Evolutionary conservation across 192 early-diverging fungal genomes (phyloP).

Genomic region (Entophlyctis helioformis): DNA sequence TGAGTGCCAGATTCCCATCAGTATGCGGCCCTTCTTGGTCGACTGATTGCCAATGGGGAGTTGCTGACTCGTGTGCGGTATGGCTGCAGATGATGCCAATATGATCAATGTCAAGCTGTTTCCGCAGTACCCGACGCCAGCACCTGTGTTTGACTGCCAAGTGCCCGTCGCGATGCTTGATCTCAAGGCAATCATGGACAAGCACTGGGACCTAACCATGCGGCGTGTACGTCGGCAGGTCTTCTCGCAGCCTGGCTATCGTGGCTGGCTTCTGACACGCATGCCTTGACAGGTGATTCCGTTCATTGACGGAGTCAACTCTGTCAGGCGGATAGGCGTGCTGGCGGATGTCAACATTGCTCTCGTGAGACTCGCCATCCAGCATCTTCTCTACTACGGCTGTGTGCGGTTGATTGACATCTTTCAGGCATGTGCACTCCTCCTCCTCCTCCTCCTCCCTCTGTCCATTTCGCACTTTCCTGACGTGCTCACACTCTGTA

Average conservation of each 20-base stretch:
- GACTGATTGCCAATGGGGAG: not conserved
- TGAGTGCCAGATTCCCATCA: constrained; percentile 78
- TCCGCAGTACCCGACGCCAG: constrained; percentile 62
- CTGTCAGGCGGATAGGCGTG: constrained; percentile 71
- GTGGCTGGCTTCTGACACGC: not conserved
- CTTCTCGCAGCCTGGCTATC: not conserved
- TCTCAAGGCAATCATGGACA: constrained; percentile 46
- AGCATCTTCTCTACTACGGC: constrained; percentile 87
- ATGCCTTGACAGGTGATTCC: constrained; percentile 45
- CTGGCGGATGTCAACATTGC: constrained; percentile 63
- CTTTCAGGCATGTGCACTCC: constrained; percentile 40
- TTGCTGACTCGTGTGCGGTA: no score
- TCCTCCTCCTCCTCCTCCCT: not conserved
- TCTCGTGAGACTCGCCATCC: constrained; percentile 67
- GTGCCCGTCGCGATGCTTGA: constrained; percentile 73
- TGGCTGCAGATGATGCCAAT: constrained; percentile 53
- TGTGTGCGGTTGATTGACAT: constrained; percentile 84
- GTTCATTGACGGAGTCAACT: constrained; percentile 74
- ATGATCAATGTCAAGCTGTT: constrained; percentile 81
- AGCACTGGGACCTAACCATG: constrained; percentile 90
- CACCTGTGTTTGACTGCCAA: constrained; percentile 64
- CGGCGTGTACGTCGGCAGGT: constrained; percentile 27
- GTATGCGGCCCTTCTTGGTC: constrained; percentile 41
- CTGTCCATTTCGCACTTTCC: not conserved
- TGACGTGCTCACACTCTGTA: not conserved